Evolutionary conservation across 2,329 filamentous ascomycete genomes (phyloP).

Genomic region (Hypoxylon sp.): DNA sequence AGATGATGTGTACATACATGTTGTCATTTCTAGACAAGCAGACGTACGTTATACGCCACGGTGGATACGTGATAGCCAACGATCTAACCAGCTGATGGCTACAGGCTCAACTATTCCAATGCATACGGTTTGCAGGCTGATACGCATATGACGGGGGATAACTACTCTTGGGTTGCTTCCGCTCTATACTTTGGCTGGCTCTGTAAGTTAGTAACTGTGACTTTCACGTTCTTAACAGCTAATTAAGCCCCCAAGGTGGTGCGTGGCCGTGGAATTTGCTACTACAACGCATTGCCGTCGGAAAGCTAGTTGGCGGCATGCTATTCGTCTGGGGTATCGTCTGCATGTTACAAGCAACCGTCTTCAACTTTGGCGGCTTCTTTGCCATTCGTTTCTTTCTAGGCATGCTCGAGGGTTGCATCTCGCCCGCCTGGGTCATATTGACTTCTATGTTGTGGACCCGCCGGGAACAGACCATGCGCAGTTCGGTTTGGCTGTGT

Average conservation of each 20-base stretch:
- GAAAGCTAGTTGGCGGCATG: conserved; percentile 56
- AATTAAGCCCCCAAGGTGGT: conserved; percentile 41
- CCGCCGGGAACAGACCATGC: conserved; percentile 49
- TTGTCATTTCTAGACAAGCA: conserved; percentile 53
- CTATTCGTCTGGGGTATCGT: conserved; percentile 58
- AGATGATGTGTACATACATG: conserved; percentile 55
- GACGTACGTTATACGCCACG: conserved; percentile 32
- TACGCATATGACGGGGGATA: conserved; percentile 55
- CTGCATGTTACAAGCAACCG: conserved; percentile 46
- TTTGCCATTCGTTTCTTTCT: conserved; percentile 47
- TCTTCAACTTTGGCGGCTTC: conserved; percentile 45
- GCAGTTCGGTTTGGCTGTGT: conserved; percentile 43
- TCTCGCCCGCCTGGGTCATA: conserved; percentile 46
- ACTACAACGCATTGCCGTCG: conserved; percentile 57
- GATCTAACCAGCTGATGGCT: conserved; percentile 1
- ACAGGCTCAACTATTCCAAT: conserved; percentile 53
- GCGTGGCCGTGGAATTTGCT: conserved; percentile 56
- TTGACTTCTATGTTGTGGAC: conserved; percentile 48
- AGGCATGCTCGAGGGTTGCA: conserved; percentile 45
- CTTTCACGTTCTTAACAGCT: background rate
- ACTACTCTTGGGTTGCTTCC: conserved; percentile 59
- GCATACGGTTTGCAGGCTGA: conserved; percentile 58
- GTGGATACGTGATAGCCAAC: background rate
- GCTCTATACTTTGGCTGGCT: conserved; percentile 59
- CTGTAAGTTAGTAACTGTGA: conserved; percentile 25